Conservation (phyloP, 208 protist genomes). For the Trypanosomatidae sp. region DNA sequence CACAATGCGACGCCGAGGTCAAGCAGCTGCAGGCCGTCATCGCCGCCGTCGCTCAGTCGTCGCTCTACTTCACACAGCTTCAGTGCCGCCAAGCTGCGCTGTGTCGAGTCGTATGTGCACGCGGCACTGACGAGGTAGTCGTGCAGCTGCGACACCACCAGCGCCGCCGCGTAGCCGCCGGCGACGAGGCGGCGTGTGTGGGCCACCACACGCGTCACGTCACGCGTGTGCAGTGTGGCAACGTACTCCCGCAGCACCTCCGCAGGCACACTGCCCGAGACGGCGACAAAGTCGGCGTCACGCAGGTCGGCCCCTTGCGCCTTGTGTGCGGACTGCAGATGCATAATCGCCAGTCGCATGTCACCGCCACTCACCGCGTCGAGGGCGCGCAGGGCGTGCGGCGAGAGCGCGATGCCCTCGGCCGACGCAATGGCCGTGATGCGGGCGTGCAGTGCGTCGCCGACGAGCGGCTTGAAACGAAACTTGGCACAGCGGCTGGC, state of each 20-base stretch:
- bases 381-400: slow-evolving; percentile 56
- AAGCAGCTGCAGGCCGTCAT: slow-evolving; percentile 81
- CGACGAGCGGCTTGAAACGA: slow-evolving; percentile 94
- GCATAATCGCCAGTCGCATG: slow-evolving; percentile 94
- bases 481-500: slow-evolving; percentile 99
- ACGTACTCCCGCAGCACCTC: slow-evolving; percentile 35
- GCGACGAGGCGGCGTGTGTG: slow-evolving; percentile 39
- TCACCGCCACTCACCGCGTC: slow-evolving; percentile 90
- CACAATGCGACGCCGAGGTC: slow-evolving; percentile 52
- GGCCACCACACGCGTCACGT: slow-evolving; percentile 38
- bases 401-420: slow-evolving; percentile 76
- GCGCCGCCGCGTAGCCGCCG: slow-evolving; percentile 55
- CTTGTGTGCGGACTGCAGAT: slow-evolving; percentile 88
- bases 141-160: slow-evolving; percentile 74
- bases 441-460: slow-evolving; percentile 64
- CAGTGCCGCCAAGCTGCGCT: slow-evolving; percentile 35
- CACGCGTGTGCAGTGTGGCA: slow-evolving; percentile 26
- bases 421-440: slow-evolving; percentile 76
- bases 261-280: slow-evolving; percentile 76
- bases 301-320: slow-evolving; percentile 63
- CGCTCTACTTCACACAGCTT: slow-evolving; percentile 77
- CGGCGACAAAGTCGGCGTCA: slow-evolving; percentile 68
- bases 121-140: slow-evolving; percentile 26
- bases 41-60: slow-evolving; percentile 57
- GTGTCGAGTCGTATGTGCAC: slow-evolving; percentile 49